phyloP scores from a whole-genome alignment of 768 basidiomycete species.

The Omphalotus guepiniiformis region DNA sequence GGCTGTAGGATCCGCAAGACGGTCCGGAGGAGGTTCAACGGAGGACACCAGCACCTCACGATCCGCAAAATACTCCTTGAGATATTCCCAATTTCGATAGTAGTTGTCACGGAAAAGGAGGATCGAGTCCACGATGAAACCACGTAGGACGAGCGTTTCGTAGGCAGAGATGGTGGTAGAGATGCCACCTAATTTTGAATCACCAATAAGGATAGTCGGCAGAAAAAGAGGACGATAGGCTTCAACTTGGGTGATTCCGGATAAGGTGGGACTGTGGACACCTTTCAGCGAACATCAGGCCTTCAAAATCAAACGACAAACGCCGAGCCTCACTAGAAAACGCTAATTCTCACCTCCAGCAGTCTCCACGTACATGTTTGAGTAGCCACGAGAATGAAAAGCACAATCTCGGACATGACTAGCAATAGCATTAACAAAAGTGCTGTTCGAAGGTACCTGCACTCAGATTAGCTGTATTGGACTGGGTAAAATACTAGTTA shows the following conservation, averaged over 20 bases:
- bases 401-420: slow-evolving; percentile 58
- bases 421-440: slow-evolving; percentile 61
- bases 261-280: slow-evolving; percentile 85
- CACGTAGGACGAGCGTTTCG: slow-evolving; percentile 86
- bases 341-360: slow-evolving; percentile 77
- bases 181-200: slow-evolving; percentile 89
- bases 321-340: slow-evolving; percentile 15
- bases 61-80: slow-evolving; percentile 74
- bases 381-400: slow-evolving; percentile 18
- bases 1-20: slow-evolving; percentile 34
- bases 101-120: slow-evolving; percentile 82
- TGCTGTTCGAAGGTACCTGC: slow-evolving; percentile 60
- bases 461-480: too few species aligned
- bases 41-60: slow-evolving; percentile 54
- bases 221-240: slow-evolving; percentile 83
- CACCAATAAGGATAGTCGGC: slow-evolving; percentile 84
- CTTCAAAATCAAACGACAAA: slow-evolving; percentile 72
- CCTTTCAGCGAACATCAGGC: slow-evolving; percentile 99
- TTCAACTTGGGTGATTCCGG: slow-evolving; percentile 80
- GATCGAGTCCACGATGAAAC: slow-evolving; percentile 83
- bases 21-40: slow-evolving; percentile 46
- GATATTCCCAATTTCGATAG: slow-evolving; percentile 84
- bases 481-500: slow-evolving; percentile 1
- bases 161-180: slow-evolving; percentile 88
- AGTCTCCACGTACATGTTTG: slow-evolving; percentile 85